Percentiles rank a stretch among this genome's conserved stretches.
Evolutionary conservation across 148 eudicot species (phyloP).

Genomic region (Silene uniflora): DNA sequence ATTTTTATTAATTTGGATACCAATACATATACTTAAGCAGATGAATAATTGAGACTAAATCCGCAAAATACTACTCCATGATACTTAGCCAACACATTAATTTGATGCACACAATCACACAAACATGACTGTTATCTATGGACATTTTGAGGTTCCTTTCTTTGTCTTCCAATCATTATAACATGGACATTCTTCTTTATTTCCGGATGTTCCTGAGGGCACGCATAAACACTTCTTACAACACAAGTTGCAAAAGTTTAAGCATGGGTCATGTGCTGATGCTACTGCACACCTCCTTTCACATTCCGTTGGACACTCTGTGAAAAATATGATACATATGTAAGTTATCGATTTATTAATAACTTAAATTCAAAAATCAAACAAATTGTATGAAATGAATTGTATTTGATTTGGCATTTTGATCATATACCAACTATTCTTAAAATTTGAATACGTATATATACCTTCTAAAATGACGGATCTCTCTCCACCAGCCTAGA

Average conservation of each 20-base stretch:
- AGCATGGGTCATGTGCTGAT: slow-evolving; percentile 4
- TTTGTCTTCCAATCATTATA: slow-evolving; percentile 21
- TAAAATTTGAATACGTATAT: not conserved
- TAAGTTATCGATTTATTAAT: too few relatives aligned
- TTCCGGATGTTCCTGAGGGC: slow-evolving; percentile 25
- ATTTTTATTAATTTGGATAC: too few relatives aligned
- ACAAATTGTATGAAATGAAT: too few relatives aligned
- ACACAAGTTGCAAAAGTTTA: slow-evolving; percentile 18
- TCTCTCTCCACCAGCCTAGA: slow-evolving; percentile 9
- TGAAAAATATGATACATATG: not conserved
- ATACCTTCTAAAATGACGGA: not conserved
- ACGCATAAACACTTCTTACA: slow-evolving; percentile 29
- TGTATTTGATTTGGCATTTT: not conserved
- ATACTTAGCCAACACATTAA: too few relatives aligned
- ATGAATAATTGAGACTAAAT: too few relatives aligned
- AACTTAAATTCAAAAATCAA: too few relatives aligned
- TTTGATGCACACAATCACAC: too few relatives aligned
- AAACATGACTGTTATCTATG: not conserved
- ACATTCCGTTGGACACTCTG: slow-evolving; percentile 26
- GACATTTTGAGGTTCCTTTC: slow-evolving; percentile 25
- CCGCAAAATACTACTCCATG: too few relatives aligned
- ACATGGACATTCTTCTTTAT: slow-evolving; percentile 33
- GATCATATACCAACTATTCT: not conserved
- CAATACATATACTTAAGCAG: too few relatives aligned
- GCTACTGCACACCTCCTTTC: slow-evolving; percentile 19